These are phyloP conservation scores for Teratosphaeria nubilosa DNA, from an alignment of 2,329 filamentous ascomycete species.

Conservation along the genomic window DNA sequence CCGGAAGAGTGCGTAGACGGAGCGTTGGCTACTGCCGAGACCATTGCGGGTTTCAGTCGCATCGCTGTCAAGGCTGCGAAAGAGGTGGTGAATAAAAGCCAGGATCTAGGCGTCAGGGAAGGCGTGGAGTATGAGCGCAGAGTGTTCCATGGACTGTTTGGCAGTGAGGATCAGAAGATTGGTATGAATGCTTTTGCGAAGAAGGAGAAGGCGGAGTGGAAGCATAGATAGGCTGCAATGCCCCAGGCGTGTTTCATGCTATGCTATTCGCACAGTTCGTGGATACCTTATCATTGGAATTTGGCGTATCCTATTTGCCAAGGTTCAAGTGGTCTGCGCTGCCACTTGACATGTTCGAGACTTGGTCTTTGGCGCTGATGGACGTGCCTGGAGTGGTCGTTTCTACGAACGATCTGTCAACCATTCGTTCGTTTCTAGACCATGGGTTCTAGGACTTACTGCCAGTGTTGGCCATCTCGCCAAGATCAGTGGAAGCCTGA, in stretches of 20 bases:
- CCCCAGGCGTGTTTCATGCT: background rate
- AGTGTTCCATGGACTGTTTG: slow-evolving; percentile 87
- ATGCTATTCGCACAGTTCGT: background rate
- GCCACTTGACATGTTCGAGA: slow-evolving; percentile 19
- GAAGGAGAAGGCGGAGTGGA: slow-evolving; percentile 91
- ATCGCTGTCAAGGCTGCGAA: slow-evolving; percentile 86
- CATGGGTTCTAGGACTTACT: slow-evolving; percentile 8
- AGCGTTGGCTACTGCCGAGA: slow-evolving; percentile 73
- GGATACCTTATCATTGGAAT: background rate
- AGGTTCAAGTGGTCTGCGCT: slow-evolving; percentile 23
- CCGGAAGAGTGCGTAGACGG: slow-evolving; percentile 75
- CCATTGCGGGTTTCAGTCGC: slow-evolving; percentile 74
- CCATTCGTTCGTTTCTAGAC: background rate
- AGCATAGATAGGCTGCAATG: slow-evolving; percentile 50
- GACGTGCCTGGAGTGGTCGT: slow-evolving; percentile 15
- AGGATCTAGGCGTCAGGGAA: slow-evolving; percentile 77
- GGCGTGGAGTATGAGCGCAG: slow-evolving; percentile 91
- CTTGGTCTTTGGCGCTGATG: slow-evolving; percentile 17
- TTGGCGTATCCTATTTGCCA: slow-evolving; percentile 14
- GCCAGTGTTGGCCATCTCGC: slow-evolving; percentile 13
- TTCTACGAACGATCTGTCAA: background rate
- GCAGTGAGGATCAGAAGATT: slow-evolving; percentile 93
- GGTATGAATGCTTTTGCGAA: slow-evolving; percentile 86
- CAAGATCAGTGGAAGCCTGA: slow-evolving; percentile 15
- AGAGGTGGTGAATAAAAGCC: slow-evolving; percentile 99